Conservation (phyloP, 768 basidiomycete genomes). For the Calocybe cyanea region DNA sequence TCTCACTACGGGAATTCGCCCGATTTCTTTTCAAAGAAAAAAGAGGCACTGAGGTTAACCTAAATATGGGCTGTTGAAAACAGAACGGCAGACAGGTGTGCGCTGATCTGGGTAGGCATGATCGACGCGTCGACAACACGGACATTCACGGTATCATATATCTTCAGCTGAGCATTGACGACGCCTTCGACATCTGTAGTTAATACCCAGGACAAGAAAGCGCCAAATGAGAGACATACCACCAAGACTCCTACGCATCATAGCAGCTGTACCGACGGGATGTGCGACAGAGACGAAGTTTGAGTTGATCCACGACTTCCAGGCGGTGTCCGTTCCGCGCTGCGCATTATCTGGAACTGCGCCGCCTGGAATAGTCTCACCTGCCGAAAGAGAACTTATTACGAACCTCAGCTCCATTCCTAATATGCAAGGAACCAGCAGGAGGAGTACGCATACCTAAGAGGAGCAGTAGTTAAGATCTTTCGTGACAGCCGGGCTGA, state of each 20-base stretch:
- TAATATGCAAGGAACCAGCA: not conserved
- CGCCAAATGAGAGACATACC: slow-evolving; percentile 20
- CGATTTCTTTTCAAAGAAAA: too few relatives aligned
- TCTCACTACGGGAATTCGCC: too few relatives aligned
- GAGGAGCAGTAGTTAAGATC: slow-evolving; percentile 36
- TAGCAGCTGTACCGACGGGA: slow-evolving; percentile 45
- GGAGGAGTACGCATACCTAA: slow-evolving; percentile 29
- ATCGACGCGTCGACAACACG: slow-evolving; percentile 51
- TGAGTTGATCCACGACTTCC: slow-evolving; percentile 42
- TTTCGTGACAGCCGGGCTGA: slow-evolving; percentile 40
- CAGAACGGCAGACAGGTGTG: slow-evolving; percentile 42
- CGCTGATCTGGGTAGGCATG: slow-evolving; percentile 45
- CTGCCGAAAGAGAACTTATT: slow-evolving; percentile 31
- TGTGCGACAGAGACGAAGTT: slow-evolving; percentile 45
- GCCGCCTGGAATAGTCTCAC: slow-evolving; percentile 41
- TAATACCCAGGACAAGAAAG: not conserved
- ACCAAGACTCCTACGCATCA: slow-evolving; percentile 35
- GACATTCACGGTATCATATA: slow-evolving; percentile 46
- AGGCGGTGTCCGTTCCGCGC: slow-evolving; percentile 40
- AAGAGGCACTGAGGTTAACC: too few relatives aligned
- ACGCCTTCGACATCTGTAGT: slow-evolving; percentile 33
- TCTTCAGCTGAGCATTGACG: slow-evolving; percentile 40
- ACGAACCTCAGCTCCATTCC: not conserved
- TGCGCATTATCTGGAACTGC: slow-evolving; percentile 38
- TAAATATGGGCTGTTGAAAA: too few relatives aligned